A percentile compares a stretch with the other conserved stretches of the same genome.
phyloP scores from a whole-genome alignment of 2,329 filamentous ascomycete genomes.

The Fusarium drepaniforme region DNA sequence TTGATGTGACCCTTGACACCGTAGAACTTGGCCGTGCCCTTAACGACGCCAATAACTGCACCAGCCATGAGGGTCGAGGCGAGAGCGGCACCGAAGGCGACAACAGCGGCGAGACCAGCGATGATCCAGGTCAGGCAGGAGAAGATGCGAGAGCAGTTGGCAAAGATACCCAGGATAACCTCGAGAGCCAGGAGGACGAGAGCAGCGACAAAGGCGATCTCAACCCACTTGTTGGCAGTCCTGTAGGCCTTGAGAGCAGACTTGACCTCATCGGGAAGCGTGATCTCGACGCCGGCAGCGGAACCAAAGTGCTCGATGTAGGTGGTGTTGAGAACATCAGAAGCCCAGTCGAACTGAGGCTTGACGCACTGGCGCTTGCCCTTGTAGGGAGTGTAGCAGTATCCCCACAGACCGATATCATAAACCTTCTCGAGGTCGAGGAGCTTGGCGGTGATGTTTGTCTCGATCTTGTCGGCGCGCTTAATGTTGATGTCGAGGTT shows the following conservation, averaged over 20 bases:
- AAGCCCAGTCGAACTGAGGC: constrained; percentile 81
- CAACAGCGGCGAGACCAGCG: constrained; percentile 69
- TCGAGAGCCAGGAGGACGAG: constrained; percentile 77
- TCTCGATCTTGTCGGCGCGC: constrained; percentile 41
- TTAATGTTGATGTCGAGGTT: constrained; percentile 41
- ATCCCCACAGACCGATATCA: constrained; percentile 87
- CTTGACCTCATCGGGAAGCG: constrained; percentile 75
- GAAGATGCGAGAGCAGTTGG: constrained; percentile 84
- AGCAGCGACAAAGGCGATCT: constrained; percentile 82
- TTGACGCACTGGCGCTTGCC: constrained; percentile 74
- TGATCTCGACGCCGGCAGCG: constrained; percentile 63
- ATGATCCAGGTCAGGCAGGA: constrained; percentile 87
- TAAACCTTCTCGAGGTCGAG: constrained; percentile 72
- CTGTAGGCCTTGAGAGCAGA: constrained; percentile 79
- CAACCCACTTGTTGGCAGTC: constrained; percentile 83
- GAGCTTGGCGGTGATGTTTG: constrained; percentile 67
- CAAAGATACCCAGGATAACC: constrained; percentile 83
- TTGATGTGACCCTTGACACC: constrained; percentile 77
- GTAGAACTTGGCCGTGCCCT: constrained; percentile 74
- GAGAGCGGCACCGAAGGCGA: constrained; percentile 72
- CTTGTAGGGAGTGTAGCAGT: constrained; percentile 75
- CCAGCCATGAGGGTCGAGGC: constrained; percentile 81
- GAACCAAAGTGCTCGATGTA: constrained; percentile 56
- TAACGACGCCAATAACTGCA: constrained; percentile 69
- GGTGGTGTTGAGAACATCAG: constrained; percentile 76